Evolutionary conservation across 345 rosid species (phyloP), one percentile per base, ranked within the genome.

Genomic region (Odontarrhena argentea): DNA sequence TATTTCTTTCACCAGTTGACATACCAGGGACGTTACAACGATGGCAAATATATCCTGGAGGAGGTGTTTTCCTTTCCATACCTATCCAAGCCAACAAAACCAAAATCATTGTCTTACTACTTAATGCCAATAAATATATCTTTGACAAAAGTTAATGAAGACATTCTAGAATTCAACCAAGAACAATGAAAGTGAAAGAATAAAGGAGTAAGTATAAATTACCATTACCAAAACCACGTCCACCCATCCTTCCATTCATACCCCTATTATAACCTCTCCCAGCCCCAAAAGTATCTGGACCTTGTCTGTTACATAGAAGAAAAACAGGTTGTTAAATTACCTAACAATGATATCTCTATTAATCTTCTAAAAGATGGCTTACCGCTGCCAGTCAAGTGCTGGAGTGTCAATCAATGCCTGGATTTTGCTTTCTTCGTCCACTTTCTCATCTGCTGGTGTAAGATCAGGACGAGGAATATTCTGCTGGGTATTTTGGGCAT

Each of bases 361-460:
- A 11, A 11, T 32, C 36, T 38, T 47, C 41, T 18, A 46, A 9
- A 47, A 9, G 34, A 51, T 63, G 62, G 70, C 89, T 84, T 71
- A 94, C 99, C 97, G 85, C 77, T 88, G 97, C 99, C 99, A 94
- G 74, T 94, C 99, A 75, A 94, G 81, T 57, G 96, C 97, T 28
- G 96, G 96, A 48, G 99, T 89, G 60, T 94, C 92, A 70, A 91
- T 86, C 67, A 94, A 78, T 47, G 93, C 97, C 76, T 88, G 88
- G 50, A 94, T 83, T 77, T 89, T 94, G 87, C 86, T 85, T 67
- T 94, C 99, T 76, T 94, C 99, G 4, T 94, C 99, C 73, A 86
- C 96, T 74, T 74, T 74, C 71, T 78, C 86, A 60, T 66, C 87
- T 45, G 88, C 71, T 51, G 96, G 87, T 35, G 80, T 77, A 64